These are phyloP conservation scores for Stentor coeruleus DNA, from an alignment of 73 alveolate species.

Conservation along the genomic window DNA sequence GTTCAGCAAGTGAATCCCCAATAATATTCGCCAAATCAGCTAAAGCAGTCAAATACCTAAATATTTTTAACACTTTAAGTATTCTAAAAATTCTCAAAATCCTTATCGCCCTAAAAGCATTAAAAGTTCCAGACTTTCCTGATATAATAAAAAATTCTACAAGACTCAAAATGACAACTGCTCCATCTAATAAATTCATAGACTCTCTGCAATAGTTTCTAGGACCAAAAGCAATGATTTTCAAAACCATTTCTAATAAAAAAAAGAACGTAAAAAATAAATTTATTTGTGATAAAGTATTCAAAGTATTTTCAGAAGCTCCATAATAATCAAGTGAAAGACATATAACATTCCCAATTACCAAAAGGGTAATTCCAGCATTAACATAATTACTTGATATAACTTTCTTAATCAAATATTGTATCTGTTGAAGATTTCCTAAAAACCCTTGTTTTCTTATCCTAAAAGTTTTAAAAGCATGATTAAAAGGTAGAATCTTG, in stretches of 20 bases:
- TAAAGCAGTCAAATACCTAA: conserved; percentile 85
- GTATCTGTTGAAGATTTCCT: not conserved
- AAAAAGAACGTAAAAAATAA: conserved; percentile 78
- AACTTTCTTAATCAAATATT: not conserved
- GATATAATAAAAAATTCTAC: conserved; percentile 75
- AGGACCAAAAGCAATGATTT: conserved; percentile 90
- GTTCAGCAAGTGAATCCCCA: conserved; percentile 21
- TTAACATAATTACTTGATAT: not conserved
- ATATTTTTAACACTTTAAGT: conserved; percentile 79
- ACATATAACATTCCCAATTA: conserved; percentile 73
- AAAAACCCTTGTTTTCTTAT: not conserved
- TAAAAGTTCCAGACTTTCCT: conserved; percentile 52
- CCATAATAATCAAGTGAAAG: conserved; percentile 87
- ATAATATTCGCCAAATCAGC: conserved; percentile 73
- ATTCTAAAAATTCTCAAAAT: conserved; percentile 94
- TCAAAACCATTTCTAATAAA: conserved; percentile 84
- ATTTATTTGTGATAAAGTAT: conserved; percentile 59
- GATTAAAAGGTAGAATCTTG: no score
- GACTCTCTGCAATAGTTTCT: conserved; percentile 82
- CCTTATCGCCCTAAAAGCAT: conserved; percentile 86
- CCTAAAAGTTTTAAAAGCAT: no score
- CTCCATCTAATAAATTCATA: conserved; percentile 91
- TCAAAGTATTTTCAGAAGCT: conserved; percentile 49
- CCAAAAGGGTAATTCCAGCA: conserved; percentile 58
- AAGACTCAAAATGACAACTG: conserved; percentile 76